Evolutionary conservation across 148 eudicot genomes (phyloP), one percentile per base, ranked within the genome.

Genomic region (Dianthus caryophyllus): DNA sequence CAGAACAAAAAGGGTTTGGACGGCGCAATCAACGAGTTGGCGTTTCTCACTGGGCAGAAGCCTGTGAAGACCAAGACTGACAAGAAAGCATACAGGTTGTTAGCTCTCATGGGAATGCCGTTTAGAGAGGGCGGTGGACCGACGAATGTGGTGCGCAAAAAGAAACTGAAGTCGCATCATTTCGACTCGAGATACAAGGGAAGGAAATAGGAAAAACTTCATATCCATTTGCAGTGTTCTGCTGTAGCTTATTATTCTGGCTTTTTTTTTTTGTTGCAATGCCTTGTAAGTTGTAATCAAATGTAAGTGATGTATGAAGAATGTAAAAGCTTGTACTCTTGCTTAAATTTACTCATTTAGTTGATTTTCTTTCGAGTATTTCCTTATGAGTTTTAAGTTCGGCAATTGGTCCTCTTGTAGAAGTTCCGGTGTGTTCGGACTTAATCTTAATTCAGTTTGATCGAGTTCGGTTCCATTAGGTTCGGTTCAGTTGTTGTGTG

Each of bases 1-100:
- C 99, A 94, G 75, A 94, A 94, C 77, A 82, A 86, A 14, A 94
- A 90, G 82, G 99, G 97, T 70, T 73, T 94, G 79, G 99, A 94
- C 17, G 83, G 90, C 68, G 97, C 95, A 57, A 71, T 94, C 38
- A 86, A 77, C 46, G 99, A 94, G 43, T 74, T 94, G 83, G 97
- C 97, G 20, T 76, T 75, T 17, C 83, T 94, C 22, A 86, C 96
- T 24, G 99, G 97, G 43, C 97, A 94, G 79, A 90, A 86, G 79
- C 99, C 99, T 16, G 79, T 94, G 20, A 94, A 88, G 80, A 94
- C 99, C 30, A n/a, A 77, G 57, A 88, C 97, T 0, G 98, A 94
- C 77, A 90, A 90, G 76, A 97, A 94, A 83, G 96, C 88, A 3
- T 77, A 84, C 61, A 80, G 22, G 73, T 70, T 94, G 30, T 76